Percentiles rank a stretch among this genome's conserved stretches.
phyloP scores from a whole-genome alignment of 768 basidiomycete genomes.

The Omphalotus guepiniiformis region DNA sequence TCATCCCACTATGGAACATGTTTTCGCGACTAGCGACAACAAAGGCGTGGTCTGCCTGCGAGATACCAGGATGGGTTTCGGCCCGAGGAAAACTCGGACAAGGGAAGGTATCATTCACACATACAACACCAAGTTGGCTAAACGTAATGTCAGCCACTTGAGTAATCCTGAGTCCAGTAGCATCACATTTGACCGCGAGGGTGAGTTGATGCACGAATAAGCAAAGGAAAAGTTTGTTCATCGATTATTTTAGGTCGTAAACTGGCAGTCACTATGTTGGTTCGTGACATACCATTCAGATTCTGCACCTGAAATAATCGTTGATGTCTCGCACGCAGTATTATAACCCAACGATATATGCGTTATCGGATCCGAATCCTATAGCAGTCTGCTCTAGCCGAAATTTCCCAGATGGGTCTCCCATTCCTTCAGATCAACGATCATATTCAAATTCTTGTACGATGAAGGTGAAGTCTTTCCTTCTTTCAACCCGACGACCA shows the following conservation, averaged over 20 bases:
- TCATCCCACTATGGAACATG: slow-evolving; percentile 63
- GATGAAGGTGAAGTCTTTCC: slow-evolving; percentile 55
- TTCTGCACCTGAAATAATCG: neutral
- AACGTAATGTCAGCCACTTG: slow-evolving; percentile 33
- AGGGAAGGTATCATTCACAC: slow-evolving; percentile 50
- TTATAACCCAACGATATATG: slow-evolving; percentile 67
- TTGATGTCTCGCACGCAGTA: slow-evolving; percentile 36
- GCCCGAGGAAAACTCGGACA: slow-evolving; percentile 39
- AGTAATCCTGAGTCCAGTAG: slow-evolving; percentile 67
- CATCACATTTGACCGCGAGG: slow-evolving; percentile 63
- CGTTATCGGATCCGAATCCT: slow-evolving; percentile 62
- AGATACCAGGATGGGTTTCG: slow-evolving; percentile 73
- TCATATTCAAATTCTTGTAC: slow-evolving; percentile 72
- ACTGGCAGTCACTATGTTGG: slow-evolving; percentile 65
- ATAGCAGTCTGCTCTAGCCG: slow-evolving; percentile 63
- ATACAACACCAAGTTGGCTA: slow-evolving; percentile 26
- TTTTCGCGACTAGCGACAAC: slow-evolving; percentile 64
- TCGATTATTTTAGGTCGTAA: slow-evolving; percentile 42
- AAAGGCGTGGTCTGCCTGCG: slow-evolving; percentile 60
- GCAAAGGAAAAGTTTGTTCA: neutral
- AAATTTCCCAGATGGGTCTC: slow-evolving; percentile 52
- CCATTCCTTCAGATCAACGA: slow-evolving; percentile 39
- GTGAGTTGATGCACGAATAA: slow-evolving; percentile 28
- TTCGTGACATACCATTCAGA: slow-evolving; percentile 32
- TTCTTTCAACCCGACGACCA: neutral